These are phyloP conservation scores for Puccinia polysora DNA, from an alignment of 1,284 basidiomycete genomes.

Conservation along the genomic window DNA sequence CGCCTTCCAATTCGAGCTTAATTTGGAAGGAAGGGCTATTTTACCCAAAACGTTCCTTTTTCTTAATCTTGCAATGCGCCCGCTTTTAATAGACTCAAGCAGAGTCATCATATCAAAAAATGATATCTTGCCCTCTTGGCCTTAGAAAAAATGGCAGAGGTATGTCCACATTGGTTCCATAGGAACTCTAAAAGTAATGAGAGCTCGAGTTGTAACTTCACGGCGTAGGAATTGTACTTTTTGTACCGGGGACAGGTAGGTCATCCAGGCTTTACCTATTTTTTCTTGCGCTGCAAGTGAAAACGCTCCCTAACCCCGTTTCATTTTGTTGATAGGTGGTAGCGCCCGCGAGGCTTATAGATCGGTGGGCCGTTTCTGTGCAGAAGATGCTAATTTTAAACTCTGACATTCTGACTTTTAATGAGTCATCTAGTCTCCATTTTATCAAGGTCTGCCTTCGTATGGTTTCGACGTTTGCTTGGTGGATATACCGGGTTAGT, in stretches of 20 bases:
- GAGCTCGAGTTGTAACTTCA: background rate
- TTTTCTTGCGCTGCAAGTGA: background rate
- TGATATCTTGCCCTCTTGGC: conserved; percentile 15
- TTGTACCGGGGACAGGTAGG: conserved; percentile 36
- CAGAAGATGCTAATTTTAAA: background rate
- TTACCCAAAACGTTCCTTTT: too few species aligned
- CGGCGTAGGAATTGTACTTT: conserved; percentile 17
- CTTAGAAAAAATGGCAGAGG: background rate
- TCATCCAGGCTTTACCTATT: background rate
- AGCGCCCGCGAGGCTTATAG: background rate
- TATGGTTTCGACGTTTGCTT: conserved; percentile 52
- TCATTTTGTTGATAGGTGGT: background rate
- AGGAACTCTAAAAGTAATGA: background rate
- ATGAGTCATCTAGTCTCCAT: background rate
- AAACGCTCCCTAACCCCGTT: too few species aligned
- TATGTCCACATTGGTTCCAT: background rate
- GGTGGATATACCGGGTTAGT: conserved; percentile 49
- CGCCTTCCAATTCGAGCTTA: background rate
- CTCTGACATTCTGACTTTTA: background rate
- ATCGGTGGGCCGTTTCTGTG: background rate
- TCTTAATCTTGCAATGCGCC: too few species aligned
- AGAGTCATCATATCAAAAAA: conserved; percentile 13
- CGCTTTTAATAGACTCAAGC: conserved; percentile 22
- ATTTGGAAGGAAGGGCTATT: too few species aligned
- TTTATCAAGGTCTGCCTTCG: conserved; percentile 36